phyloP scores from a whole-genome alignment of 176 grass and related monocot genomes.

The Poa annua region DNA sequence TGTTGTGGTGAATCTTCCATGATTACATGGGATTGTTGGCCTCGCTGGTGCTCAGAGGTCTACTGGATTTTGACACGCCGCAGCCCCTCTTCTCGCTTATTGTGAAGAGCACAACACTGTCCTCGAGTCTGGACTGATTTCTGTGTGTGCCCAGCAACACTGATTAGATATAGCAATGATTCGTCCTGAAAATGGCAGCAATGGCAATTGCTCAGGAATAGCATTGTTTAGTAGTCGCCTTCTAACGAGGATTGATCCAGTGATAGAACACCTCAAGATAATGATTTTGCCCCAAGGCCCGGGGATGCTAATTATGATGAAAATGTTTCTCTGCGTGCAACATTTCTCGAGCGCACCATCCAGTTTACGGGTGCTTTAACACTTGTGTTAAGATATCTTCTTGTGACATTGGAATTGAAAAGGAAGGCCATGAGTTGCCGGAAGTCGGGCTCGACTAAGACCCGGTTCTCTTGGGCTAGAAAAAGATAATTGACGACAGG shows the following conservation, averaged over 20 bases:
- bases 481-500: conserved; percentile 61
- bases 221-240: conserved; percentile 18
- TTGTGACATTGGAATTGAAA: too few species aligned
- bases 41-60: conserved; percentile 30
- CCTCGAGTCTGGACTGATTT: conserved; percentile 52
- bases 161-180: background rate
- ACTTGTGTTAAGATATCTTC: too few species aligned
- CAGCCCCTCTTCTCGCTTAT: conserved; percentile 87
- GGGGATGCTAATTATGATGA: conserved; percentile 38
- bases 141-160: conserved; percentile 45
- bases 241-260: conserved; percentile 46
- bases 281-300: conserved; percentile 45
- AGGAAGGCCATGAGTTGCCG: too few species aligned
- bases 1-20: conserved; percentile 47
- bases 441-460: too few species aligned
- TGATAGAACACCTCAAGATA: conserved; percentile 51
- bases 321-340: conserved; percentile 1
- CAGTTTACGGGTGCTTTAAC: too few species aligned
- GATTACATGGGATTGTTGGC: conserved; percentile 32
- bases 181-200: conserved; percentile 28
- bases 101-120: conserved; percentile 66
- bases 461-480: conserved; percentile 93
- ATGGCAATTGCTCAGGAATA: conserved; percentile 5
- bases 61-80: conserved; percentile 38
- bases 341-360: conserved; percentile 61